Percentiles rank a stretch among this genome's conserved stretches.
Evolutionary conservation across 1,284 basidiomycete species (phyloP).

Genomic region (Rhodotorula glutinis): DNA sequence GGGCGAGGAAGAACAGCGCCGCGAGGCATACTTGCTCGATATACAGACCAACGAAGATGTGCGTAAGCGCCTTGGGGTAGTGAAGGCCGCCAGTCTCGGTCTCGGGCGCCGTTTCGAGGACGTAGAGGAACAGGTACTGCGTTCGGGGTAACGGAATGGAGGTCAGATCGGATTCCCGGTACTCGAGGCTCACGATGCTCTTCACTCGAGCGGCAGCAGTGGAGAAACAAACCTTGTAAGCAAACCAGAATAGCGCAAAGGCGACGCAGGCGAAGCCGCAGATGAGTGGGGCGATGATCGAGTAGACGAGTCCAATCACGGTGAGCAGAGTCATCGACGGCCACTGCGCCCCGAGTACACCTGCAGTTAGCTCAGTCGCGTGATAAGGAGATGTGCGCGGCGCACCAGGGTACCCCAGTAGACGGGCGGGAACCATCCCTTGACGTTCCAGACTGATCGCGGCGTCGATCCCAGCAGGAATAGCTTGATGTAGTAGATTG

Average conservation of each 20-base stretch:
- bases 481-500: constrained; percentile 81
- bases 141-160: no score
- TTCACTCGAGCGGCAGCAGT: no score
- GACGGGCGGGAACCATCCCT: constrained; percentile 63
- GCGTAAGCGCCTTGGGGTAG: constrained; percentile 90
- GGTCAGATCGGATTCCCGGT: no score
- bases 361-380: no score
- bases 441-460: constrained; percentile 71
- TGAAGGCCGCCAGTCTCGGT: constrained; percentile 89
- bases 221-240: constrained; percentile 69
- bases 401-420: constrained; percentile 69
- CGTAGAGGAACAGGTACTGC: constrained; percentile 52
- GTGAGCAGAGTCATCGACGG: constrained; percentile 62
- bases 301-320: constrained; percentile 60
- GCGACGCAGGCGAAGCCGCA: constrained; percentile 80
- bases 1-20: constrained; percentile 82
- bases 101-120: constrained; percentile 64
- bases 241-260: constrained; percentile 77
- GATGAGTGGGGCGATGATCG: constrained; percentile 88
- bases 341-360: no score
- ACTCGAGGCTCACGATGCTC: no score
- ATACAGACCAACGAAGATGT: constrained; percentile 79
- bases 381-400: neutral
- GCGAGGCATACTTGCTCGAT: constrained; percentile 70
- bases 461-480: constrained; percentile 86